These are phyloP conservation scores for Quercus wislizeni DNA, from an alignment of 306 rosid genomes.

Conservation along the genomic window DNA sequence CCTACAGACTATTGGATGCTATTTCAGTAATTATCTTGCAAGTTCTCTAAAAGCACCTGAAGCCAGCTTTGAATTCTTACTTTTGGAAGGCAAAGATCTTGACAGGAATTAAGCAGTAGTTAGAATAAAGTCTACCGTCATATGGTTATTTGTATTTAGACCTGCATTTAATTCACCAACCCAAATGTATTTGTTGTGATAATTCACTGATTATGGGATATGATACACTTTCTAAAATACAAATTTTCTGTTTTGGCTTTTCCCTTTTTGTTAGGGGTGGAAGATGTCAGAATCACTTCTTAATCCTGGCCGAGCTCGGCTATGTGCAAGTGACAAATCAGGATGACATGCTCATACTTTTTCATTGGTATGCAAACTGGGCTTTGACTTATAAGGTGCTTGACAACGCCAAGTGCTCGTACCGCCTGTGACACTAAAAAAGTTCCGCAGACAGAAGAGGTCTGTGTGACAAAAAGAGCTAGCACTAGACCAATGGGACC, in stretches of 20 bases:
- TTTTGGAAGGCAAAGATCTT: not conserved
- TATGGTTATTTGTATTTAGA: not conserved
- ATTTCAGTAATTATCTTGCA: not conserved
- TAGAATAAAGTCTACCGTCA: not conserved
- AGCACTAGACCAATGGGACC: conserved; percentile 3
- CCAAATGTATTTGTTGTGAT: not conserved
- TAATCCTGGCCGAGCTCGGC: conserved; percentile 95
- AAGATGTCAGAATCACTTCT: conserved; percentile 87
- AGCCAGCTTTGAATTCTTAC: not conserved
- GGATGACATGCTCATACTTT: conserved; percentile 23
- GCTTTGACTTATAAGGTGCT: conserved; percentile 6
- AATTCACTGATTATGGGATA: not conserved
- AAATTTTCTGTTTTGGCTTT: conserved; percentile 5
- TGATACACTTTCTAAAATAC: not conserved
- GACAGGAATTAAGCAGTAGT: not conserved
- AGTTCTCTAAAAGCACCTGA: not conserved
- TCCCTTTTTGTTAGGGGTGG: conserved; percentile 68
- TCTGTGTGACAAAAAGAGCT: not conserved
- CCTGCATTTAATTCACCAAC: not conserved
- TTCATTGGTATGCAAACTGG: conserved; percentile 24
- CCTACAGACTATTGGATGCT: not conserved
- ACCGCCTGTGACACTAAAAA: not conserved
- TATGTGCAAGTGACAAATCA: conserved; percentile 37
- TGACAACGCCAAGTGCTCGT: not conserved
- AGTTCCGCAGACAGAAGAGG: not conserved